Evolutionary conservation across 1,284 basidiomycete species (phyloP).

Genomic region (Xerocomus amazonicus): DNA sequence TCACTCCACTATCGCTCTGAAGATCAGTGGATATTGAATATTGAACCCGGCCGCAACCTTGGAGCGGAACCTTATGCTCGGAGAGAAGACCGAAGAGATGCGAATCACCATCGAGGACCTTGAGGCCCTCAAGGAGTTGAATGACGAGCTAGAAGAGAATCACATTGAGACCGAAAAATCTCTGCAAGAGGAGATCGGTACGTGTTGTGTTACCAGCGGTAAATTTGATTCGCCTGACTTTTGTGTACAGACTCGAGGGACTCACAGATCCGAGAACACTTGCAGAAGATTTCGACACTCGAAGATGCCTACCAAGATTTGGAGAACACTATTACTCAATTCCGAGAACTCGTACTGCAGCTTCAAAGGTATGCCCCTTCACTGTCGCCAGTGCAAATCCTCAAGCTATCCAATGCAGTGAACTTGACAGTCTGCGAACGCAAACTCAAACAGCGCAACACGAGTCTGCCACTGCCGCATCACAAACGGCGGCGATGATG

Average conservation of each 20-base stretch:
- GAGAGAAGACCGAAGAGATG: slow-evolving; percentile 98
- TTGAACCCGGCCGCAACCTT: no score
- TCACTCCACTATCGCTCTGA: background rate
- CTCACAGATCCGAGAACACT: slow-evolving; percentile 63
- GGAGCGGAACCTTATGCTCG: slow-evolving; percentile 90
- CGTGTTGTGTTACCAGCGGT: slow-evolving; percentile 19
- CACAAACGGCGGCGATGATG: slow-evolving; percentile 82
- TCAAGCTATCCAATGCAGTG: slow-evolving; percentile 46
- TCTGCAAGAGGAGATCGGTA: slow-evolving; percentile 87
- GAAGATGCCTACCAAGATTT: slow-evolving; percentile 82
- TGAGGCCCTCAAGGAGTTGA: slow-evolving; percentile 93
- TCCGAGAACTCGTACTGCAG: slow-evolving; percentile 84
- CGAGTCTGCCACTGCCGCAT: slow-evolving; percentile 71
- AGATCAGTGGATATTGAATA: no score
- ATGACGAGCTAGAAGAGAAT: slow-evolving; percentile 96
- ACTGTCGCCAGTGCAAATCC: background rate
- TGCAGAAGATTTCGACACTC: slow-evolving; percentile 59
- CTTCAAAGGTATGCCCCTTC: slow-evolving; percentile 63
- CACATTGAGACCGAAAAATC: slow-evolving; percentile 93
- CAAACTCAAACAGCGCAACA: slow-evolving; percentile 84
- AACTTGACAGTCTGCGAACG: slow-evolving; percentile 76
- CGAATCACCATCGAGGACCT: slow-evolving; percentile 92
- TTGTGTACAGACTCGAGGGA: slow-evolving; percentile 64
- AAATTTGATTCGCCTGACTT: background rate
- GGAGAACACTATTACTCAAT: slow-evolving; percentile 84